A percentile compares a stretch with the other conserved stretches of the same genome.
phyloP scores from a whole-genome alignment of 331 rosid genomes.

The Phaseolus coccineus region DNA sequence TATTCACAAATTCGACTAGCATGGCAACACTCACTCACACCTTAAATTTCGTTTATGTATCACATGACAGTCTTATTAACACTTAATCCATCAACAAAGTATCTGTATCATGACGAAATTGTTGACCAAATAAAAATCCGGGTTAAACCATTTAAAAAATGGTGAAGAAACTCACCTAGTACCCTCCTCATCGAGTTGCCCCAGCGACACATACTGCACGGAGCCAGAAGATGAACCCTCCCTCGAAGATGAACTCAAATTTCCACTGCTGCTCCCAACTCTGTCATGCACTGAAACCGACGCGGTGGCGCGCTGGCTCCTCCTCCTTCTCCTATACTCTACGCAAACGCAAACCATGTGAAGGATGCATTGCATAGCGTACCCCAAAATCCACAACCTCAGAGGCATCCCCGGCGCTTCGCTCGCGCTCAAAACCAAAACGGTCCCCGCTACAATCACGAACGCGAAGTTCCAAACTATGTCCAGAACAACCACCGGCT shows the following conservation, averaged over 20 bases:
- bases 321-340: constrained; percentile 69
- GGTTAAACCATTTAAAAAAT: neutral
- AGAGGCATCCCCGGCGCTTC: constrained; percentile 83
- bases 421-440: constrained; percentile 58
- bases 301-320: constrained; percentile 40
- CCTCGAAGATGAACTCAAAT: constrained; percentile 56
- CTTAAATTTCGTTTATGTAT: constrained; percentile 8
- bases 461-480: constrained; percentile 86
- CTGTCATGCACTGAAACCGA: constrained; percentile 55
- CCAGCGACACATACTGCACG: constrained; percentile 62
- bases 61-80: constrained; percentile 1
- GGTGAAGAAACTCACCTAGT: constrained; percentile 58
- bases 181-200: constrained; percentile 64
- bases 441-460: constrained; percentile 67
- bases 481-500: constrained; percentile 89
- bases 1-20: constrained; percentile 32
- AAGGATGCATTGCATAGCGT: constrained; percentile 80
- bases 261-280: constrained; percentile 49
- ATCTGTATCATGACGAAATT: neutral
- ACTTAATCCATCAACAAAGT: neutral
- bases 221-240: constrained; percentile 49
- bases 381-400: constrained; percentile 84
- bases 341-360: constrained; percentile 82
- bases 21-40: neutral
- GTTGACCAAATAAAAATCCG: constrained; percentile 12